Evolutionary conservation across 805 yeast genomes (phyloP), one percentile per base, ranked within the genome.

Genomic region (Blastobotrys chiropterorum): DNA sequence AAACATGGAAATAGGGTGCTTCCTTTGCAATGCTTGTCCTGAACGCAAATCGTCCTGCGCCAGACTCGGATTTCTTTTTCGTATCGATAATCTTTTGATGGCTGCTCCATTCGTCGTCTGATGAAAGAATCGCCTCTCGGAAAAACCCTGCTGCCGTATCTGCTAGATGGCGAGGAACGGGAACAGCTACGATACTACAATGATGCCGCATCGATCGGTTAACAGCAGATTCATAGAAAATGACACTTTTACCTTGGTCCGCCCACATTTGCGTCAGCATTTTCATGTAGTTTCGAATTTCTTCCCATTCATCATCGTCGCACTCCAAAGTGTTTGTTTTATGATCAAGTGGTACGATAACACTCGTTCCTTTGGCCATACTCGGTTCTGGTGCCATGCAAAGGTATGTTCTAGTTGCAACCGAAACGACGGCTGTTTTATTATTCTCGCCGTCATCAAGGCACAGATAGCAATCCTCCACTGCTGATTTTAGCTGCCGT

Each of bases 1-100:
- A 78, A 5, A 73, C 76, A 57, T 77, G 81, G 59, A 74, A 76
- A 56, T 69, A 78, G 1, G 79, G 77, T 2, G 79, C 75, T 48
- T 77, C 77, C 46, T 72, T 68, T 2, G 79, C 77, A 20, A 78
- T 67, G 13, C 65, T 58, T 3, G 62, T 54, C 31, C 69, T 62
- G 52, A 62, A 62, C 14, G 62, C 63, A 19, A 43, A 55, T 38
- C 56, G 53, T 1, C 65, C 64, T 5, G 57, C 57, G 2, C 64
- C 60, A 5, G 52, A 56, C 11, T 55, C 52, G 11, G 66, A 66
- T 21, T 58, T 57, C 26, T 52, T 59, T 11, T 50, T 46, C 0
- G 81, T 75, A 43, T 74, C 72, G 14, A 78, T 69, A 5, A 76
- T 57, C 40, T 65, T 62, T 45, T 69, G 66, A 21, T 70, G 72